These are phyloP conservation scores for Pulveroboletus sp. DNA, from an alignment of 768 basidiomycete species.

Conservation along the genomic window DNA sequence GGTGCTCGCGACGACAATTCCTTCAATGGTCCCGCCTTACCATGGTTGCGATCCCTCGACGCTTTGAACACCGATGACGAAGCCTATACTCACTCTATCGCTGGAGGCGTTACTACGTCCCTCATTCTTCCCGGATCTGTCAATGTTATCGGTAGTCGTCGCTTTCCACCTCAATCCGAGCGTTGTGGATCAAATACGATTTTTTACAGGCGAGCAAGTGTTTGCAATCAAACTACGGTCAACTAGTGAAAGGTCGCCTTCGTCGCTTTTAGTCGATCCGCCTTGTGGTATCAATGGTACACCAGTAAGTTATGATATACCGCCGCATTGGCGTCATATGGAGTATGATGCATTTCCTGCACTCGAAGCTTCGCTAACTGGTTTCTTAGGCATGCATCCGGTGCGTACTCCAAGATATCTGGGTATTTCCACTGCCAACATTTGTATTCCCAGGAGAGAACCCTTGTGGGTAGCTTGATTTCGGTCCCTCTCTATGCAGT, in stretches of 20 bases:
- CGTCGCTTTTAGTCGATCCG: constrained; percentile 68
- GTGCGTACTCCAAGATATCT: constrained; percentile 29
- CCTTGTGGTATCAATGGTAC: constrained; percentile 51
- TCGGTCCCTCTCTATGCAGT: background rate
- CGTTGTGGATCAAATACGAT: background rate
- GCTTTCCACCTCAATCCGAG: background rate
- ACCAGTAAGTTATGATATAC: constrained; percentile 28
- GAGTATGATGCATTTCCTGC: constrained; percentile 39
- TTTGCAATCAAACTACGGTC: constrained; percentile 71
- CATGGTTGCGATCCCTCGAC: constrained; percentile 68
- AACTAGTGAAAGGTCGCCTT: constrained; percentile 65
- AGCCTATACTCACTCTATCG: constrained; percentile 49
- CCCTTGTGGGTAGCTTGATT: constrained; percentile 32
- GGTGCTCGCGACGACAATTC: constrained; percentile 58
- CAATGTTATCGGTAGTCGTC: constrained; percentile 51
- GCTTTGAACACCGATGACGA: constrained; percentile 73
- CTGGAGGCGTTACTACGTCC: constrained; percentile 72
- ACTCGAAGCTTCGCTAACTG: constrained; percentile 1
- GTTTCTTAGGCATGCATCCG: constrained; percentile 54
- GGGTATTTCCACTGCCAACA: background rate
- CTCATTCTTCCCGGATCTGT: constrained; percentile 71
- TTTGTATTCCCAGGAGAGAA: constrained; percentile 46
- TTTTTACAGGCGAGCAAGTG: constrained; percentile 60
- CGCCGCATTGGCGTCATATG: constrained; percentile 67
- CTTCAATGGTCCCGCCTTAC: constrained; percentile 35